Percentiles rank a stretch among this genome's conserved stretches.
Conservation (phyloP, 345 rosid species). For the Eucalyptus polybractea region DNA sequence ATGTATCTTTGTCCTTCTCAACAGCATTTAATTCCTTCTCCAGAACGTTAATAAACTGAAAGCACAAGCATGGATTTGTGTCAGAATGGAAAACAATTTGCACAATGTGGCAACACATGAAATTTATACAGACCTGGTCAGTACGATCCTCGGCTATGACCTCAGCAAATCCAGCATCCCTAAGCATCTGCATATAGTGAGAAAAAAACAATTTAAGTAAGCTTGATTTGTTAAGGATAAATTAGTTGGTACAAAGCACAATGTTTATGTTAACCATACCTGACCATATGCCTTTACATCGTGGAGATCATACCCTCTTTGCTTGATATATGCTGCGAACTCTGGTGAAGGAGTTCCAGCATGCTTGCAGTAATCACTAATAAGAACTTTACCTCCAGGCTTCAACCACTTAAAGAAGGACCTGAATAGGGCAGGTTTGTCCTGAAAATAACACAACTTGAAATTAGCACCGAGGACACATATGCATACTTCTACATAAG, state of each 20-base stretch:
- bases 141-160: conserved; percentile 79
- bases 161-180: conserved; percentile 71
- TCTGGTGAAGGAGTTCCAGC: conserved; percentile 60
- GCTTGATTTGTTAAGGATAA: background rate
- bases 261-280: conserved; percentile 18
- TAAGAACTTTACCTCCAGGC: conserved; percentile 90
- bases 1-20: conserved; percentile 67
- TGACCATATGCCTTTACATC: conserved; percentile 68
- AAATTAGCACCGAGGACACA: background rate
- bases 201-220: background rate
- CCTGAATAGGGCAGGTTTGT: conserved; percentile 78
- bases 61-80: background rate
- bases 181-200: background rate
- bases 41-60: conserved; percentile 70
- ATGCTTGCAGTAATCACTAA: conserved; percentile 78
- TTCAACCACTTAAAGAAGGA: conserved; percentile 92
- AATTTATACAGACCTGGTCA: conserved; percentile 36
- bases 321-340: conserved; percentile 58
- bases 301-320: conserved; percentile 95
- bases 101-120: background rate
- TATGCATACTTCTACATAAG: background rate
- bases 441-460: conserved; percentile 30
- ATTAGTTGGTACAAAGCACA: background rate
- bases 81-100: background rate
- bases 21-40: conserved; percentile 46